Base-by-base conservation (phyloP, 495 filamentous ascomycete genomes). In the Penicillium fimorum region DNA sequence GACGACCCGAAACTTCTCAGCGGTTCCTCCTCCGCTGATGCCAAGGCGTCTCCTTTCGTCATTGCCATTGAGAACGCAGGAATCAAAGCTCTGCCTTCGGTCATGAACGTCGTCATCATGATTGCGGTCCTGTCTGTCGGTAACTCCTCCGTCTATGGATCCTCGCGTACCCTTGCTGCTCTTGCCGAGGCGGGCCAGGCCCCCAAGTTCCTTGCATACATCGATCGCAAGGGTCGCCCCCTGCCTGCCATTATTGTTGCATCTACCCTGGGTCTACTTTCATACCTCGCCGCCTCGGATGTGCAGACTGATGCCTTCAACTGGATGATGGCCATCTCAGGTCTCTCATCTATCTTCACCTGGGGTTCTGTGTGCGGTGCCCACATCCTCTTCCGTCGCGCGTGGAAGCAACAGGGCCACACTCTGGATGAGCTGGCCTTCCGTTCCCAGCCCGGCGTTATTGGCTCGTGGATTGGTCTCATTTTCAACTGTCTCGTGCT, bases 81-180 rank as follows among this genome's bases (percentile, higher is more conserved):
- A 17, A 92, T 96, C 63, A 69, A 77, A 1, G 85, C 82, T 13
- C 80, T 95, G 7, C 87, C 87, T 3, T 92, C 88, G 0, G 78
- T 96, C 49, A 92, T 96, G 88, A 96, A 96, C 66, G 84, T 84
- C 27, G 91, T 96, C 18, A 93, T 96, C 68, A 82, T 96, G 70
- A 84, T 96, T 61, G 87, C 92, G 17, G 91, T 96, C 29, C 67
- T 96, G 7, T 92, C 88, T 10, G 91, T 96, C 48, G 92, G 89
- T 18, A 96, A 96, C 70, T 90, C 88, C 7, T 84, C 90, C 35
- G 84, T 96, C 37, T 96, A 93, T 62, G 92, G 91, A 20, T 90
- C 87, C 27, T 93, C 90, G 4, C 84, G 91, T 66, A 95, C 91
- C 7, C 82, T 96, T 5, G 88, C 89, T 24, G 91, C 91, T 4